Conservation (phyloP, 768 basidiomycete species). For the Mrakia frigida region DNA sequence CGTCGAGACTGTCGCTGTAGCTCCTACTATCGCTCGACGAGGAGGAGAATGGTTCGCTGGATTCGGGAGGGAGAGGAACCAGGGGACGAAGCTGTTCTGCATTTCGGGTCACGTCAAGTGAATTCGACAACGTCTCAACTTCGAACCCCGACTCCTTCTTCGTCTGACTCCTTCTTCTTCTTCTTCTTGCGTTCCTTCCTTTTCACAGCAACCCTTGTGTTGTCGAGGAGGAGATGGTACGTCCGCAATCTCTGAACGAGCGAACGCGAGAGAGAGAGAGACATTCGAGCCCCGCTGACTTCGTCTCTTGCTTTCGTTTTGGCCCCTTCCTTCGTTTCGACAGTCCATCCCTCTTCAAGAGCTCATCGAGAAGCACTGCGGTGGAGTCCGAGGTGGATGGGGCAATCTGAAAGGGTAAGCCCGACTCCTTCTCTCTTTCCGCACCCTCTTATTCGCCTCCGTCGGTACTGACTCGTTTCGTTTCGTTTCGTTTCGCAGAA, state of each 20-base stretch:
- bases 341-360: conserved; percentile 81
- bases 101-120: conserved; percentile 89
- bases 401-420: conserved; percentile 94
- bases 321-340: no score
- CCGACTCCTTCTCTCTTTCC: conserved; percentile 86
- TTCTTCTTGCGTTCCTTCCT: background rate
- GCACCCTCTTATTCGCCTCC: conserved; percentile 81
- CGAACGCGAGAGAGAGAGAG: no score
- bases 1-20: conserved; percentile 96
- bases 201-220: conserved; percentile 71
- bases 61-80: conserved; percentile 86
- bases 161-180: background rate
- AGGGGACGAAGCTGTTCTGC: conserved; percentile 95
- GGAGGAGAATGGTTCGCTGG: conserved; percentile 85
- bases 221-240: conserved; percentile 85
- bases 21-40: conserved; percentile 89
- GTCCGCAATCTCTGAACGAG: no score
- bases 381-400: conserved; percentile 92
- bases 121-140: background rate
- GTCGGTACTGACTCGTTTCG: conserved; percentile 54
- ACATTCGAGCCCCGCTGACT: no score
- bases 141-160: background rate
- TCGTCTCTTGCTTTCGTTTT: background rate
- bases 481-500: conserved; percentile 6
- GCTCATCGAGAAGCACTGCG: conserved; percentile 92